Evolutionary conservation across 192 early-diverging fungal species (phyloP).

Genomic region (Rhizoclosmatium globosum): DNA sequence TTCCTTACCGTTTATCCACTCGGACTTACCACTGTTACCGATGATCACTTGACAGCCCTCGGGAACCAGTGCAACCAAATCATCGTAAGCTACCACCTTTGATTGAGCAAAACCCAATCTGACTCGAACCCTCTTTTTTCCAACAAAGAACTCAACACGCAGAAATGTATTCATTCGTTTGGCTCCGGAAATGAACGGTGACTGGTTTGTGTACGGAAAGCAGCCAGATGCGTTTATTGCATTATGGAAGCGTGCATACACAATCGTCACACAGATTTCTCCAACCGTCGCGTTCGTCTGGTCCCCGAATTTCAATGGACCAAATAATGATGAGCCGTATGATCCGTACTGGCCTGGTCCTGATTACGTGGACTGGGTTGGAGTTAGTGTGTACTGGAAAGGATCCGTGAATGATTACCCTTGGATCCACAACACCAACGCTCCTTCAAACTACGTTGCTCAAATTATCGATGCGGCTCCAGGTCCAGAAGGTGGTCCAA

Average conservation of each 20-base stretch:
- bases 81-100: not conserved
- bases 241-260: constrained; percentile 22
- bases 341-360: constrained; percentile 47
- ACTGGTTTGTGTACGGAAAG: constrained; percentile 39
- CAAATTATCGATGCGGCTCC: constrained; percentile 27
- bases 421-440: constrained; percentile 1
- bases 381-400: constrained; percentile 28
- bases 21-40: not conserved
- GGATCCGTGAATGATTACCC: constrained; percentile 12
- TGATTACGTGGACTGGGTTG: constrained; percentile 42
- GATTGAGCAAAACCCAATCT: not conserved
- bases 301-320: constrained; percentile 25
- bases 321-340: constrained; percentile 22
- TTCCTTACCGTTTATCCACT: constrained; percentile 38
- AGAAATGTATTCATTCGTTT: constrained; percentile 42
- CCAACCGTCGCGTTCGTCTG: constrained; percentile 31
- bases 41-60: constrained; percentile 11
- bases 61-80: constrained; percentile 31
- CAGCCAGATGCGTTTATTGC: constrained; percentile 21
- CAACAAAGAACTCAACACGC: not conserved
- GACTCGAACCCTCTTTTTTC: not conserved
- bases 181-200: constrained; percentile 51
- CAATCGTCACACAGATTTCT: not conserved
- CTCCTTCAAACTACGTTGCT: constrained; percentile 20
- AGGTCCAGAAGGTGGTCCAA: constrained; percentile 5